Base-by-base conservation (phyloP, 768 basidiomycete species). In the Sporobolomyces roseus region DNA sequence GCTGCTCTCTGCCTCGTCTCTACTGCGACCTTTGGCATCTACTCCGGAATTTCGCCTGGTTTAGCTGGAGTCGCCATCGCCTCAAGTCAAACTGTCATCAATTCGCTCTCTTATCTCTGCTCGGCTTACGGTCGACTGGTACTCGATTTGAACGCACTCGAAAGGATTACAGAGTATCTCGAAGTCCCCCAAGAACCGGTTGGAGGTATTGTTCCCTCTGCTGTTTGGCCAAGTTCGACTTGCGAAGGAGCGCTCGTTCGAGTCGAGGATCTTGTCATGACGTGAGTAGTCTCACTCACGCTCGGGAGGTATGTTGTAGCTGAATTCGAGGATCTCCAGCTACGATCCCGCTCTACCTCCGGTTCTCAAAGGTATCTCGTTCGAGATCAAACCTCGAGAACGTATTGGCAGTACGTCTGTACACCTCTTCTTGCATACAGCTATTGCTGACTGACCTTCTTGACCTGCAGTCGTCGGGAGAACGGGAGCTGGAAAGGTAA, bases 21-120 rank as follows among this genome's bases (percentile, higher is more conserved):
- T 1, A 69, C 72, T 9, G 64, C 72, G 0, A 67, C 85, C 21
- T 87, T 88, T 71, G 86, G 87, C 3, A 78, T 89, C 19, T 83
- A 81, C 81, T 82, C 79, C 70, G 83, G 81, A 8, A 29, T 41
- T 25, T 80, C 81, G 0, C 83, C 85, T 58, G 87, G 88, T 3
- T 82, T 84, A 14, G 83, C 87, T 13, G 88, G 87, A 4, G 81
- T 89, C 53, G 87, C 88, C 27, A 89, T 89, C 62, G 62, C 60
- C 82, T 87, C 35, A 83, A 87, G 78, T 83, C 88, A 17, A 85
- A 49, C 33, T 1, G 65, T 65, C 17, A 45, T 68, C 30, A 27
- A 45, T 17, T 60, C 53, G 10, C 41, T 71, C 38, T 58, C 63
- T 63, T 66, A 30, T 10, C 52, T 73, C 6, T 63, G 64, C 52